phyloP scores from a whole-genome alignment of 2,329 filamentous ascomycete genomes.

The Aspergillus fumigatus region DNA sequence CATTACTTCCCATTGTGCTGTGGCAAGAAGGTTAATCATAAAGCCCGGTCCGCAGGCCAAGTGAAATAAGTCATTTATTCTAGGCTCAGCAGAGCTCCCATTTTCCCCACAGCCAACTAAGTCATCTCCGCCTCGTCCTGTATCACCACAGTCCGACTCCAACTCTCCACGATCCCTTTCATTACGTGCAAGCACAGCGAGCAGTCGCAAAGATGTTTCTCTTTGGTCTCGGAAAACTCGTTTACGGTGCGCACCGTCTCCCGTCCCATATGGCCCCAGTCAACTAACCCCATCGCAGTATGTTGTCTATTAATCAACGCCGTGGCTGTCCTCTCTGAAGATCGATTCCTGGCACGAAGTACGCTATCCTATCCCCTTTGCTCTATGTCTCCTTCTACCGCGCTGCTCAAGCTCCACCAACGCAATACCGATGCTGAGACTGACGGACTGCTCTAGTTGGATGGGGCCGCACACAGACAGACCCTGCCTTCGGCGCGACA shows the following conservation, averaged over 20 bases:
- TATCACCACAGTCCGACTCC: conserved; percentile 1
- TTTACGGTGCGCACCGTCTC: conserved; percentile 57
- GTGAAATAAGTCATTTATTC: background rate
- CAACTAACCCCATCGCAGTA: conserved; percentile 46
- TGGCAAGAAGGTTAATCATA: background rate
- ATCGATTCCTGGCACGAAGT: conserved; percentile 83
- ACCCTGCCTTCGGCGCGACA: conserved; percentile 72
- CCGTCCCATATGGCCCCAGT: conserved; percentile 3
- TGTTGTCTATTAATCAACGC: conserved; percentile 87
- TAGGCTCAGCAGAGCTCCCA: background rate
- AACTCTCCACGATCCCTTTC: conserved; percentile 1
- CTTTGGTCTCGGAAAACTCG: conserved; percentile 64
- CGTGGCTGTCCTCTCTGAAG: conserved; percentile 88
- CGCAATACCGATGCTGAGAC: background rate
- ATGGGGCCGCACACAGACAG: conserved; percentile 60
- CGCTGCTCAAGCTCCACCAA: background rate
- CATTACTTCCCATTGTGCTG: conserved; percentile 22
- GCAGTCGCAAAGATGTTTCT: conserved; percentile 58
- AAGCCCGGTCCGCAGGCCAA: background rate
- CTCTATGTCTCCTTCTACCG: background rate
- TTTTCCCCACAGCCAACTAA: background rate
- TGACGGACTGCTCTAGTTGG: conserved; percentile 58
- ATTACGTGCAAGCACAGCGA: background rate
- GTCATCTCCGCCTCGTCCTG: conserved; percentile 14
- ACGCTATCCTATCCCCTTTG: conserved; percentile 24